Conservation (phyloP, 768 basidiomycete genomes). For the Psilocybe tampanensis region DNA sequence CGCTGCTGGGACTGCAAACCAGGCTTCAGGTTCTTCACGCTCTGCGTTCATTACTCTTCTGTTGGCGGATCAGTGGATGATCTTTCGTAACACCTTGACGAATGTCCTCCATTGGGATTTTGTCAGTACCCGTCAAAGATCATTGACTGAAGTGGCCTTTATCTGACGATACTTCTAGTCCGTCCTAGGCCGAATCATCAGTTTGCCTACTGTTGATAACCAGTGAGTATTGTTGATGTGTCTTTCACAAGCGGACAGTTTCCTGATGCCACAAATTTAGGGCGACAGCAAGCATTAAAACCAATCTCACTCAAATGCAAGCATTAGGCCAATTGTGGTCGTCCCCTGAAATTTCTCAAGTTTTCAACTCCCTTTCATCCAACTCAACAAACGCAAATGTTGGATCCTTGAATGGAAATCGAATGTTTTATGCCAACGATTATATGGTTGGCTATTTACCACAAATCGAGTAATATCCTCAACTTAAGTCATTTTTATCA, state of each 20-base stretch:
- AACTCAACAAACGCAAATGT: constrained; percentile 50
- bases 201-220: constrained; percentile 53
- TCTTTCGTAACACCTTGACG: constrained; percentile 58
- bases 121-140: constrained; percentile 37
- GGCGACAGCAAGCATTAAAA: constrained; percentile 53
- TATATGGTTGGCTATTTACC: constrained; percentile 53
- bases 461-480: too few species aligned
- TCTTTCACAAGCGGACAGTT: not conserved
- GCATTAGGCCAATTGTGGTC: constrained; percentile 53
- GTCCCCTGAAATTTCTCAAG: constrained; percentile 37
- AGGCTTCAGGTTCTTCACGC: constrained; percentile 40
- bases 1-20: constrained; percentile 60
- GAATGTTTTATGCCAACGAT: constrained; percentile 64
- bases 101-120: constrained; percentile 68
- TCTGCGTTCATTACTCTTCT: constrained; percentile 55
- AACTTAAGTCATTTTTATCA: constrained; percentile 27
- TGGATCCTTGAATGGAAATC: constrained; percentile 54
- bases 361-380: constrained; percentile 35
- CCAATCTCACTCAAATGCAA: constrained; percentile 52
- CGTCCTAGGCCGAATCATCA: constrained; percentile 61
- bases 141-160: not conserved
- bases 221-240: constrained; percentile 30
- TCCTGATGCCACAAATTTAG: constrained; percentile 30
- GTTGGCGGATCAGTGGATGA: constrained; percentile 68
- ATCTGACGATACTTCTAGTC: constrained; percentile 42